Evolutionary conservation across 148 eudicot species (phyloP).

Genomic region (Cornus florida): DNA sequence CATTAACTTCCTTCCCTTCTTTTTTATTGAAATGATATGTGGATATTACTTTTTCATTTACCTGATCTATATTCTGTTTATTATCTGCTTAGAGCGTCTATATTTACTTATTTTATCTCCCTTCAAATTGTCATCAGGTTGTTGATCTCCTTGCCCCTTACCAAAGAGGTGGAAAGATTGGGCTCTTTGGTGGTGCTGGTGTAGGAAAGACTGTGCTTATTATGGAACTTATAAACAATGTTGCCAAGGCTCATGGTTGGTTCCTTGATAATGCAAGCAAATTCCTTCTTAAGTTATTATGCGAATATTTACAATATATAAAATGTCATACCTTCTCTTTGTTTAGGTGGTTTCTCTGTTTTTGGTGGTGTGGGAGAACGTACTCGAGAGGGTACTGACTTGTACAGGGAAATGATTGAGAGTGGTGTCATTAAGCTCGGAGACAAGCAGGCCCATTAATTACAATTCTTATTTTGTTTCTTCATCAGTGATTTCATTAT

Average conservation of each 20-base stretch:
- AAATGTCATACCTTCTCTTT: background rate
- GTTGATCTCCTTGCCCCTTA: no score
- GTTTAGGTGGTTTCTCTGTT: conserved; percentile 72
- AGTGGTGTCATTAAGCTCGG: conserved; percentile 81
- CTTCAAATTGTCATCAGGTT: background rate
- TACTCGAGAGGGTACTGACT: conserved; percentile 71
- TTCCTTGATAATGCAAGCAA: background rate
- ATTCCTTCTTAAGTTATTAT: background rate
- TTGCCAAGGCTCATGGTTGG: conserved; percentile 30
- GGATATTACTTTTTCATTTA: background rate
- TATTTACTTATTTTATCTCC: background rate
- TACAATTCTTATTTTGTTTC: background rate
- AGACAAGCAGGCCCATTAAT: conserved; percentile 46
- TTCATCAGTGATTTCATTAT: background rate
- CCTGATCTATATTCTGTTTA: background rate
- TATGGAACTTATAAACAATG: conserved; percentile 35
- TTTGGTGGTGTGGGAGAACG: conserved; percentile 77
- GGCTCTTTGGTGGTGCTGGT: conserved; percentile 49
- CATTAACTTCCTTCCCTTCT: background rate
- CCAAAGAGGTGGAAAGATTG: conserved; percentile 51
- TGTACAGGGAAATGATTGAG: conserved; percentile 72
- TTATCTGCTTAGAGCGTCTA: background rate
- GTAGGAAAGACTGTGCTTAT: conserved; percentile 45
- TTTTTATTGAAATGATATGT: background rate
- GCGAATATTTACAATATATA: background rate